Percentiles rank a stretch among this genome's conserved stretches.
Evolutionary conservation across 192 early-diverging fungal genomes (phyloP).

Genomic region (Haplosporangium gracile): DNA sequence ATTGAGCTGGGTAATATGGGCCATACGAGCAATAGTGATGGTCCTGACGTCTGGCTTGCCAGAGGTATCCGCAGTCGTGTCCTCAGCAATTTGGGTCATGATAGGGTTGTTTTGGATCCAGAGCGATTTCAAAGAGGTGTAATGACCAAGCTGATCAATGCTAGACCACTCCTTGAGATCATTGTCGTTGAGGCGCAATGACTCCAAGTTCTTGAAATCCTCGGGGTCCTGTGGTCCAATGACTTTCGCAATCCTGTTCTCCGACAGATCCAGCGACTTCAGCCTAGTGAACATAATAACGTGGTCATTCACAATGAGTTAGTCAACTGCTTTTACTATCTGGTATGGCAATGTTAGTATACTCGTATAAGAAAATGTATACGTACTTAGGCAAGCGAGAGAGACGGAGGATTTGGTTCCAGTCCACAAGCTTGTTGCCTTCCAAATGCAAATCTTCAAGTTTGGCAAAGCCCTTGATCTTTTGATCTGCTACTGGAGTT

Average conservation of each 20-base stretch:
- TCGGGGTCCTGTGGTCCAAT: constrained; percentile 26
- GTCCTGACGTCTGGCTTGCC: not conserved
- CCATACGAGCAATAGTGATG: constrained; percentile 60
- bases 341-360: too few relatives aligned
- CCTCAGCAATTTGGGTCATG: not conserved
- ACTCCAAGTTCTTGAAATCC: constrained; percentile 50
- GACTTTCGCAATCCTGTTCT: constrained; percentile 53
- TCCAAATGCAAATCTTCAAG: constrained; percentile 67
- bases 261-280: constrained; percentile 59
- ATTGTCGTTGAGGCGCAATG: constrained; percentile 62
- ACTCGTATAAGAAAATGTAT: too few relatives aligned
- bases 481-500: constrained; percentile 9
- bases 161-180: constrained; percentile 54
- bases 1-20: constrained; percentile 55
- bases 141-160: constrained; percentile 59
- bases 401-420: constrained; percentile 60
- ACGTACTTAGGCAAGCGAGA: constrained; percentile 58
- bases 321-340: constrained; percentile 29
- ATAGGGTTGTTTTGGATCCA: constrained; percentile 63
- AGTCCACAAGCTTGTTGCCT: constrained; percentile 58
- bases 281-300: constrained; percentile 35
- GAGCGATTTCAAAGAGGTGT: constrained; percentile 51
- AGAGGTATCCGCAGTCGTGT: not conserved
- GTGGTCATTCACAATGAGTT: constrained; percentile 8
- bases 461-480: constrained; percentile 54